These are phyloP conservation scores for Elasticomyces elasticus DNA, from an alignment of 495 filamentous ascomycete genomes.

Conservation along the genomic window DNA sequence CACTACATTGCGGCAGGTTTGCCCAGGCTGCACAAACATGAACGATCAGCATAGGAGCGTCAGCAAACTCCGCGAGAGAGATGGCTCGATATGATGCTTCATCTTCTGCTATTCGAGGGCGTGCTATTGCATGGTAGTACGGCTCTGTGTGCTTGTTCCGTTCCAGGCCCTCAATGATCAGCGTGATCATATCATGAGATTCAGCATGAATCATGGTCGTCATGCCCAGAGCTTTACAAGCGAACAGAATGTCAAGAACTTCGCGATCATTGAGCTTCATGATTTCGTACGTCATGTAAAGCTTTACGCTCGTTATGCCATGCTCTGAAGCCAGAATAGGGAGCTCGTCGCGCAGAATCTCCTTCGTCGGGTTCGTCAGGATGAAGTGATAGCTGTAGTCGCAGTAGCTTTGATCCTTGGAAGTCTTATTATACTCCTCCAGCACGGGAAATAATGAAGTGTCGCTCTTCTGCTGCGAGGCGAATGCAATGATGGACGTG, in stretches of 20 bases:
- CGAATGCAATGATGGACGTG: conserved; percentile 51
- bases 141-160: conserved; percentile 37
- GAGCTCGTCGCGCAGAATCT: conserved; percentile 27
- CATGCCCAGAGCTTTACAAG: conserved; percentile 33
- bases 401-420: conserved; percentile 41
- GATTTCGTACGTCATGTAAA: conserved; percentile 56
- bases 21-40: too few species aligned
- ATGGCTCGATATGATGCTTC: conserved; percentile 53
- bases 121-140: conserved; percentile 44
- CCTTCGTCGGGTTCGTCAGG: conserved; percentile 44
- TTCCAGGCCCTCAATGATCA: conserved; percentile 31
- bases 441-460: conserved; percentile 42
- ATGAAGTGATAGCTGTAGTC: conserved; percentile 56
- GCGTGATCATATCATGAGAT: conserved; percentile 41
- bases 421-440: conserved; percentile 38
- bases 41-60: conserved; percentile 49
- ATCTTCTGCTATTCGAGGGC: conserved; percentile 45
- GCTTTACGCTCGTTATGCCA: conserved; percentile 49
- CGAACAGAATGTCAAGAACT: conserved; percentile 44
- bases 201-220: conserved; percentile 56
- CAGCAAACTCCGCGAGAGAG: conserved; percentile 42
- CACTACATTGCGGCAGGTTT: too few species aligned
- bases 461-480: conserved; percentile 42
- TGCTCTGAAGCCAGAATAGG: conserved; percentile 25
- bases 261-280: conserved; percentile 47